Evolutionary conservation across 176 grass and related monocot species (phyloP), one percentile per base, ranked within the genome.

Genomic region (Themeda triandra): DNA sequence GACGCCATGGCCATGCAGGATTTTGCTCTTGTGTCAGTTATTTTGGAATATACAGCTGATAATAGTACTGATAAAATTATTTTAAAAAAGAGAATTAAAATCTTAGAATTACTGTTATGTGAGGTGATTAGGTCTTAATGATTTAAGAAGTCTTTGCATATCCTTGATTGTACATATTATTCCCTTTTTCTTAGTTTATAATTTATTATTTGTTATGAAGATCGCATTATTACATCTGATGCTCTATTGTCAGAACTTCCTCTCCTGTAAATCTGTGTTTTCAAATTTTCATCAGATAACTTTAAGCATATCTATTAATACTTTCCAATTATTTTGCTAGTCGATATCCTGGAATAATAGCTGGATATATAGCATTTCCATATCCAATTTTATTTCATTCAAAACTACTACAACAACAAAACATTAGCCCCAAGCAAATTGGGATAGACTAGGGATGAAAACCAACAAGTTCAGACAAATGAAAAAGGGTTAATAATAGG

Each of bases 221-320:
- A 79, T 66, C 0, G 2, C 8, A 42, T 13, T 29, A 37, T 69
- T 42, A 18, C 19, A 23, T 75, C 41, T 66, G 33, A 7, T 25
- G 45, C 11, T 69, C 18, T 48, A 45, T 23, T 64, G 66, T 63
- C 32, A 27, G 28, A 83, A 78, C 6, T 64, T 78, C n/a, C 13
- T 63, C 65, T 80, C 40, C 2, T 37, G 54, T 63, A 73, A 71
- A 64, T 71, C 45, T 63, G 39, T 24, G 36, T 23, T 69, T 11
- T 69, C 30, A 15, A 63, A 63, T 49, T 68, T 67, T 82, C 70
- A 17, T 35, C 49, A 77, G 27, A 17, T 81, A 69, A 48, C 80
- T 24, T 79, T 14, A 63, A 46, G 40, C 15, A 53, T 83, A 37
- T 83, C 15, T 37, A n/a, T n/a, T 49, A 40, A 46, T 12, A 63